A percentile compares a stretch with the other conserved stretches of the same genome.
These are phyloP conservation scores for Ceratocystis cubensis DNA, from an alignment of 2,329 filamentous ascomycete genomes.

Conservation along the genomic window DNA sequence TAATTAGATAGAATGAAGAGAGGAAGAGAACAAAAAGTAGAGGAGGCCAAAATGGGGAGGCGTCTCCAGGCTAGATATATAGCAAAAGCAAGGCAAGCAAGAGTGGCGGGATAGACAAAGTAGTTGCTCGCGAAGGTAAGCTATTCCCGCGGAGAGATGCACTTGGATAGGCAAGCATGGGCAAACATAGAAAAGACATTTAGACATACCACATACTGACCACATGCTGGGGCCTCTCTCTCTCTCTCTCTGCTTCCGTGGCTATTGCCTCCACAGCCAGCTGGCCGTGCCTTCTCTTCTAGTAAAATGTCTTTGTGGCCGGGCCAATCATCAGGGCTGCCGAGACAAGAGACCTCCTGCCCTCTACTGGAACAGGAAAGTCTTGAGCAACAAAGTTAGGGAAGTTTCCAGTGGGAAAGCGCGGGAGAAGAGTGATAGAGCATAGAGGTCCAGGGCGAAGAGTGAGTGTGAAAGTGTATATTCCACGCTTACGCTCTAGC, in stretches of 20 bases:
- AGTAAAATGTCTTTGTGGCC: not conserved
- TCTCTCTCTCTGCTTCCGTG: too few relatives aligned
- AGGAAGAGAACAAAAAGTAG: not conserved
- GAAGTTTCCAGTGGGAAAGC: not conserved
- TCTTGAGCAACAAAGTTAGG: not conserved
- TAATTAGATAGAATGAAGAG: constrained; percentile 2
- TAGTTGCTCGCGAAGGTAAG: too few relatives aligned
- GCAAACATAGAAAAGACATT: too few relatives aligned
- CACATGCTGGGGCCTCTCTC: too few relatives aligned
- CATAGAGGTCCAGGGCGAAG: not conserved
- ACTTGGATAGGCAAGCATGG: too few relatives aligned
- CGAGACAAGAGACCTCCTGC: not conserved
- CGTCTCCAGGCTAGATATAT: constrained; percentile 11
- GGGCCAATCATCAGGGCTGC: constrained; percentile 6
- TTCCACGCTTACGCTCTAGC: not conserved
- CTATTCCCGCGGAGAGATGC: too few relatives aligned
- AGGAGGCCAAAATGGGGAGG: not conserved
- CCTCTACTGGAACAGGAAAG: not conserved
- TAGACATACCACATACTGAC: too few relatives aligned
- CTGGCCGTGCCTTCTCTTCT: not conserved
- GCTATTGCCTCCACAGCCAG: not conserved
- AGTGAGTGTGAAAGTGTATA: not conserved
- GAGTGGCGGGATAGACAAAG: too few relatives aligned
- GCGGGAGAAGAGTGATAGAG: not conserved
- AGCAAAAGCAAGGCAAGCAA: not conserved